Percentiles rank a stretch among this genome's conserved stretches.
Conservation (phyloP, 2,329 filamentous ascomycete species). For the Talaromyces sp. region DNA sequence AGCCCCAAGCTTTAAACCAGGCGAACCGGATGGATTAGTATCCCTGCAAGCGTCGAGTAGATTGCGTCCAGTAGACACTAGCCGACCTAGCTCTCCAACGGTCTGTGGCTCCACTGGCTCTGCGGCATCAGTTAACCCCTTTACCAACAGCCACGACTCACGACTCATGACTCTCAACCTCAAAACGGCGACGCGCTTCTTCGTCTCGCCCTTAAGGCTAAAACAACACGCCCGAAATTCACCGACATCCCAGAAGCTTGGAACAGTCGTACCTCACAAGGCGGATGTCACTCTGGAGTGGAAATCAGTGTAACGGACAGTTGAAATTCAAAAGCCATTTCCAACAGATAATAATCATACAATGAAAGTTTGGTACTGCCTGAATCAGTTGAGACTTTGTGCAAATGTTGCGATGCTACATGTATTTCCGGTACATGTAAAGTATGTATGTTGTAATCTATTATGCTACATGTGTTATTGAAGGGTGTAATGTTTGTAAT, state of each 20-base stretch:
- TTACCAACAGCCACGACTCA: background rate
- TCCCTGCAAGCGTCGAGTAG: background rate
- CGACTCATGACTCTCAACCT: background rate
- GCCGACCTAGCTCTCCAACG: background rate
- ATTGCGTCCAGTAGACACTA: background rate
- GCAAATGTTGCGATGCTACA: background rate
- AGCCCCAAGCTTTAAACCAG: background rate
- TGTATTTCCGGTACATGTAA: background rate
- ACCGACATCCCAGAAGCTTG: background rate
- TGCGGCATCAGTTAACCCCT: background rate
- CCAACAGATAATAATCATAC: background rate
- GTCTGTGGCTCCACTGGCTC: background rate
- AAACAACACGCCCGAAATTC: no score
- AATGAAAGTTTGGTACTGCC: background rate
- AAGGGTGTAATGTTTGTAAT: background rate
- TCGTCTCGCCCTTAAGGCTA: background rate
- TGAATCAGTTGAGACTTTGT: background rate
- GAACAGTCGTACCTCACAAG: background rate
- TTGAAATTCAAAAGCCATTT: background rate
- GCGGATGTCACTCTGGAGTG: background rate
- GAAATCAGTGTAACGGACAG: background rate
- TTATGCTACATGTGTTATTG: background rate
- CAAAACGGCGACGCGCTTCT: background rate
- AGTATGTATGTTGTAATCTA: background rate
- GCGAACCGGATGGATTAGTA: background rate